Conservation (phyloP, 169 alveolate genomes). For the Plasmodium fragile region DNA sequence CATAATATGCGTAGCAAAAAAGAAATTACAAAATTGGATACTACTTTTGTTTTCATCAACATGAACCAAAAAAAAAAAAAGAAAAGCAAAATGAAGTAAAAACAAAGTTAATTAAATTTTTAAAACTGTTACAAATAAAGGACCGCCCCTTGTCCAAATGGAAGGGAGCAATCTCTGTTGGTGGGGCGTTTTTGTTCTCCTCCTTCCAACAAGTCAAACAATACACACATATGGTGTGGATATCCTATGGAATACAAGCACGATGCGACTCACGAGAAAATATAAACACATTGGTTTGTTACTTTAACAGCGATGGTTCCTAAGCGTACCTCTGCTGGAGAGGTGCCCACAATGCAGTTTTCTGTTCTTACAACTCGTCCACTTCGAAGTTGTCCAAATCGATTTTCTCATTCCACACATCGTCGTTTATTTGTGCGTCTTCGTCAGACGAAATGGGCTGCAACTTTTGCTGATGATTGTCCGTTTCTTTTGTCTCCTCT, state of each 20-base stretch:
- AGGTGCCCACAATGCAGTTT: not conserved
- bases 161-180: not conserved
- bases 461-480: not conserved
- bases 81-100: not conserved
- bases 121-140: slow-evolving; percentile 3
- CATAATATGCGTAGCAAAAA: not conserved
- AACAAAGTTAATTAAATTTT: not conserved
- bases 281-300: not conserved
- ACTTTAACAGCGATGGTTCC: not conserved
- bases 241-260: not conserved
- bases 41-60: not conserved
- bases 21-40: not conserved
- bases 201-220: not conserved
- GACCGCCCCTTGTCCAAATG: not conserved
- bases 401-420: slow-evolving; percentile 68
- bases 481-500: not conserved
- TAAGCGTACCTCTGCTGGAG: not conserved
- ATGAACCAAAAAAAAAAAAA: not conserved
- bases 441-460: slow-evolving; percentile 49
- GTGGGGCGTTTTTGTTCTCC: not conserved
- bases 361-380: slow-evolving; percentile 1
- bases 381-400: slow-evolving; percentile 43
- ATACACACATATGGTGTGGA: not conserved
- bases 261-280: not conserved
- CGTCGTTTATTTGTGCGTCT: slow-evolving; percentile 49